A percentile compares a stretch with the other conserved stretches of the same genome.
These are phyloP conservation scores for Diospyros lotus DNA, from an alignment of 148 eudicot species.

Conservation along the genomic window DNA sequence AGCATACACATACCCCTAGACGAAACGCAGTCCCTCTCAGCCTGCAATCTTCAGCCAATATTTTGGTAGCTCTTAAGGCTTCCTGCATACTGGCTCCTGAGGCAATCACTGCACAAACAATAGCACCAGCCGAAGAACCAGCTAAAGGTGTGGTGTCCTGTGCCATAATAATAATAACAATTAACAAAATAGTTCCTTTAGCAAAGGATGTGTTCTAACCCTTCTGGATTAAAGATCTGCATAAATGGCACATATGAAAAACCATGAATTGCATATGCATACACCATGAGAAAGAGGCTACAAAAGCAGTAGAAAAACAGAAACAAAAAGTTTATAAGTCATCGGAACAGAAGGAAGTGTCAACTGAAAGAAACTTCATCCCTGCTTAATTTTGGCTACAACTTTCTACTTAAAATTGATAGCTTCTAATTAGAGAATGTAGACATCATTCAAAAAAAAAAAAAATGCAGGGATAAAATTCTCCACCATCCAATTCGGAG, in stretches of 20 bases:
- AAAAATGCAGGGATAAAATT: background rate
- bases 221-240: background rate
- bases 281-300: background rate
- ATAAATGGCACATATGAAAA: background rate
- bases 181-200: background rate
- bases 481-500: background rate
- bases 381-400: background rate
- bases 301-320: background rate
- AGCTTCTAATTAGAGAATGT: background rate
- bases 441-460: background rate
- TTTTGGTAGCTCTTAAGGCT: slow-evolving; percentile 74
- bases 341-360: background rate
- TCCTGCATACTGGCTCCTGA: slow-evolving; percentile 87
- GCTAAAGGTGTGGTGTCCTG: slow-evolving; percentile 98
- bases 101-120: slow-evolving; percentile 91
- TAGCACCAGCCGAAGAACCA: slow-evolving; percentile 99
- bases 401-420: no score
- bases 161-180: slow-evolving; percentile 17
- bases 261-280: background rate
- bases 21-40: slow-evolving; percentile 85
- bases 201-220: background rate
- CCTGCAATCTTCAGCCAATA: slow-evolving; percentile 89
- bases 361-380: background rate
- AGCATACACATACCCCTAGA: slow-evolving; percentile 61
- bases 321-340: background rate